Conservation (phyloP, 768 basidiomycete genomes). For the Brasilioporus rufonigricans region DNA sequence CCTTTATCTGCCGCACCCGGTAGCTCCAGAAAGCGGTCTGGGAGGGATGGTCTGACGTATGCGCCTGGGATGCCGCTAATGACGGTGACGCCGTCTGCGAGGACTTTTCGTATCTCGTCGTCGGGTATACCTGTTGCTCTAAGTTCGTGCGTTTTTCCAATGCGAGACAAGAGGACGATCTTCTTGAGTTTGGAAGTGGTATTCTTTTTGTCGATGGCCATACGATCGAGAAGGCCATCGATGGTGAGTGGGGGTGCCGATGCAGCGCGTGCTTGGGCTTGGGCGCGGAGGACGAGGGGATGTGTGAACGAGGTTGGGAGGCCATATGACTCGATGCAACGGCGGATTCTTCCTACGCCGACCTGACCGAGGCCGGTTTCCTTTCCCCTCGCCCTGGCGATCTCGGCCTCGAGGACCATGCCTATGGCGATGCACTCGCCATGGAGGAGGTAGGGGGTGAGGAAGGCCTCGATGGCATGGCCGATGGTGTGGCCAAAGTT, state of each 20-base stretch:
- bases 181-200: constrained; percentile 83
- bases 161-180: constrained; percentile 85
- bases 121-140: constrained; percentile 87
- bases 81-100: constrained; percentile 79
- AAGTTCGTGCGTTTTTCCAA: constrained; percentile 89
- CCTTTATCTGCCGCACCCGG: constrained; percentile 15
- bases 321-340: constrained; percentile 88
- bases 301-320: constrained; percentile 83
- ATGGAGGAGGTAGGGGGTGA: constrained; percentile 91
- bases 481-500: constrained; percentile 99
- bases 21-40: constrained; percentile 36
- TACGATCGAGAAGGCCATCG: constrained; percentile 83
- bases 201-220: constrained; percentile 98
- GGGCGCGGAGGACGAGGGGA: constrained; percentile 54
- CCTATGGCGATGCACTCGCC: constrained; percentile 96
- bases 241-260: constrained; percentile 45
- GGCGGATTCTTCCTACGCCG: constrained; percentile 83
- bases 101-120: constrained; percentile 73
- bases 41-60: constrained; percentile 40
- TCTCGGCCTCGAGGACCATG: constrained; percentile 95
- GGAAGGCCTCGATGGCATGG: constrained; percentile 95
- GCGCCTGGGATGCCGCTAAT: constrained; percentile 57
- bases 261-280: constrained; percentile 18
- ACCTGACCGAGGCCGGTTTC: constrained; percentile 75
- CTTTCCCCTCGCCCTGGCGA: constrained; percentile 78